A percentile compares a stretch with the other conserved stretches of the same genome.
phyloP scores from a whole-genome alignment of 1,284 basidiomycete species.

The Wolfiporia cocos region DNA sequence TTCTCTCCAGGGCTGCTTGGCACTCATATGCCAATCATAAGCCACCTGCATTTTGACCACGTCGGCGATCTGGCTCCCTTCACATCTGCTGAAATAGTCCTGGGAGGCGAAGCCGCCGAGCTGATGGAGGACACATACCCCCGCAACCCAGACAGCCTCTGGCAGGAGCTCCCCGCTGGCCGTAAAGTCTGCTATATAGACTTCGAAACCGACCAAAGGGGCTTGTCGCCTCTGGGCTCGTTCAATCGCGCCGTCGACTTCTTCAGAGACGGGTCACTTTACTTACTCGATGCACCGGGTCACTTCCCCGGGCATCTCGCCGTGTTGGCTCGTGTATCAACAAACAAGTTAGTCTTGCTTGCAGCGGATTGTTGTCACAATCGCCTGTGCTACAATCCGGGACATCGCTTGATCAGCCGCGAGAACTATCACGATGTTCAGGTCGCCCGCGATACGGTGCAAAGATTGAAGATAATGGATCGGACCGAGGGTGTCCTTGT shows the following conservation, averaged over 20 bases:
- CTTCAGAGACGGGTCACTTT: constrained; percentile 26
- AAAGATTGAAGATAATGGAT: constrained; percentile 9
- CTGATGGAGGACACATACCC: constrained; percentile 19
- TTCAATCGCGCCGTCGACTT: constrained; percentile 26
- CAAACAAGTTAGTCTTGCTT: constrained; percentile 6
- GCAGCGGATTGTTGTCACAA: constrained; percentile 10
- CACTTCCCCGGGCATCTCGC: constrained; percentile 28
- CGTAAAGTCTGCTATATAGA: constrained; percentile 7
- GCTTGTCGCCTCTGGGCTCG: constrained; percentile 19
- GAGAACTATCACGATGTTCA: constrained; percentile 8
- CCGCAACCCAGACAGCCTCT: constrained; percentile 13
- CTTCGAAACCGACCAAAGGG: constrained; percentile 8
- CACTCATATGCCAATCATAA: neutral
- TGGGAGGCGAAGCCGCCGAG: constrained; percentile 16
- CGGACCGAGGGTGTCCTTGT: constrained; percentile 6
- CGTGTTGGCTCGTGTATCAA: constrained; percentile 18
- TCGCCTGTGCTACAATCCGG: constrained; percentile 26
- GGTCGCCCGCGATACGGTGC: constrained; percentile 12
- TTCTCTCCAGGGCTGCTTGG: neutral
- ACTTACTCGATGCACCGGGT: constrained; percentile 25
- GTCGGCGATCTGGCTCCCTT: constrained; percentile 26
- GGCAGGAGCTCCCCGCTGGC: constrained; percentile 19
- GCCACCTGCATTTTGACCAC: constrained; percentile 31
- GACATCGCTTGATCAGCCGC: constrained; percentile 28
- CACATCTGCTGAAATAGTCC: constrained; percentile 19